Base-by-base conservation (phyloP, 1,284 basidiomycete genomes). In the Puccinia coronata region DNA sequence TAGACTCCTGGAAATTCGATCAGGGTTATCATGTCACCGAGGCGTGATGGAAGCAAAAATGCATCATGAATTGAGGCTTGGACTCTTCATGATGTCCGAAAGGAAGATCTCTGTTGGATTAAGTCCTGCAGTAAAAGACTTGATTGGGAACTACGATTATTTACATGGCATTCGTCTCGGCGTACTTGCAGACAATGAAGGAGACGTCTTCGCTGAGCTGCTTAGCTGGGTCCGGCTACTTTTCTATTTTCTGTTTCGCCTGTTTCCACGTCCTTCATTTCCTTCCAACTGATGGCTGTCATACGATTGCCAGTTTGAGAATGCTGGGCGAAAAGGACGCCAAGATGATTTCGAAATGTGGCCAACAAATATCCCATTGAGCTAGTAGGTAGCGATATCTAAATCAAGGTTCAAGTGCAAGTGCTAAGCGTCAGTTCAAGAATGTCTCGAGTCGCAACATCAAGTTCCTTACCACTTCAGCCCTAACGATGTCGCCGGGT, bases 401-500 rank as follows among this genome's bases (percentile, higher is more conserved):
- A 41, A 25, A 82, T 70, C 82, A 82, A 67, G 55, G 39, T n/a
- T n/a, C n/a, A 36, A 28, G 61, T n/a, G n/a, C n/a, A 79, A 73
- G 36, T 20, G 49, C n/a, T 73, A 9, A 57, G 71, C n/a, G 53
- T 51, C 69, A 82, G n/a, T 63, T 43, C 23, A 25, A 14, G 16
- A 23, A 49, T 63, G 1, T 23, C 23, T 43, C 14, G n/a, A 43
- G 16, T 36, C 9, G 36, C 25, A 67, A 70, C 36, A 28, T 39
- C 41, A 67, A 47, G 41, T 6, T 20, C 90, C 93, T 87, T 86
- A 97, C 95, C 84, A 98, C 95, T 57, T 92, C 88, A 6, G 95
- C 96, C 83, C 93, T 91, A 39, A 99, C 93, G 76, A 98, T 93
- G 87, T 99, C 96, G 4, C 97, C 96, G 0, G 96, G 93, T 57